These are phyloP conservation scores for Russula brevipes DNA, from an alignment of 768 basidiomycete species.

Conservation along the genomic window DNA sequence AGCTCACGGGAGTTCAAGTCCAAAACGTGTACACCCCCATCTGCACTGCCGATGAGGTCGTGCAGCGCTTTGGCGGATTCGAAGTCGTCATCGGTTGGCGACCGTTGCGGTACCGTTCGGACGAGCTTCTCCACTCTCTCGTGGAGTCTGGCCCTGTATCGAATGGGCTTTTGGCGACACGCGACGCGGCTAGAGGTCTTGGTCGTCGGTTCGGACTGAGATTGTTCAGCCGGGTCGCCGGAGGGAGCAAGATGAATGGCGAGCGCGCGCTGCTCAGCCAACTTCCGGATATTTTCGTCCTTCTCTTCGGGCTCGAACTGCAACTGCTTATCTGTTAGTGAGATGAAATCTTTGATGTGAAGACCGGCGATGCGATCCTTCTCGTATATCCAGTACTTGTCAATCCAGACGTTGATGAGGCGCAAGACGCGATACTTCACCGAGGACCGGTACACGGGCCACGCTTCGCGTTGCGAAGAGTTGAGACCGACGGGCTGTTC, in stretches of 20 bases:
- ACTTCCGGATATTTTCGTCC: slow-evolving; percentile 3
- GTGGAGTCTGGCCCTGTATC: slow-evolving; percentile 9
- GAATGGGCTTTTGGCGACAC: slow-evolving; percentile 11
- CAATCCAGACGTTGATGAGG: slow-evolving; percentile 14
- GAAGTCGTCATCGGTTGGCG: slow-evolving; percentile 6
- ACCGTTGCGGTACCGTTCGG: background rate
- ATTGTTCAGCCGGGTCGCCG: background rate
- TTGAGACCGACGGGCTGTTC: slow-evolving; percentile 5
- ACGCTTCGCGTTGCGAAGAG: slow-evolving; percentile 4
- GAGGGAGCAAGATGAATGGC: slow-evolving; percentile 8
- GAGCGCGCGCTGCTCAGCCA: slow-evolving; percentile 8
- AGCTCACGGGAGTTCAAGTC: slow-evolving; percentile 9
- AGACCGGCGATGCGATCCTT: slow-evolving; percentile 15
- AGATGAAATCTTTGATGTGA: slow-evolving; percentile 15
- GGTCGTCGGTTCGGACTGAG: background rate
- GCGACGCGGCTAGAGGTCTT: background rate
- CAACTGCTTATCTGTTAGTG: background rate
- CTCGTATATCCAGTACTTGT: slow-evolving; percentile 17
- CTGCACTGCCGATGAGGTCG: background rate
- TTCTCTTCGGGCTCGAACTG: background rate
- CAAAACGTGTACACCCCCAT: slow-evolving; percentile 5
- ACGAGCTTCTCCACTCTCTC: slow-evolving; percentile 1
- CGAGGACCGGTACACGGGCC: slow-evolving; percentile 9
- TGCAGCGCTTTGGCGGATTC: slow-evolving; percentile 6
- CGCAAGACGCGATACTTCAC: slow-evolving; percentile 6